Evolutionary conservation across 768 basidiomycete genomes (phyloP), one percentile per base, ranked within the genome.

Genomic region (Kwoniella bestiolae): DNA sequence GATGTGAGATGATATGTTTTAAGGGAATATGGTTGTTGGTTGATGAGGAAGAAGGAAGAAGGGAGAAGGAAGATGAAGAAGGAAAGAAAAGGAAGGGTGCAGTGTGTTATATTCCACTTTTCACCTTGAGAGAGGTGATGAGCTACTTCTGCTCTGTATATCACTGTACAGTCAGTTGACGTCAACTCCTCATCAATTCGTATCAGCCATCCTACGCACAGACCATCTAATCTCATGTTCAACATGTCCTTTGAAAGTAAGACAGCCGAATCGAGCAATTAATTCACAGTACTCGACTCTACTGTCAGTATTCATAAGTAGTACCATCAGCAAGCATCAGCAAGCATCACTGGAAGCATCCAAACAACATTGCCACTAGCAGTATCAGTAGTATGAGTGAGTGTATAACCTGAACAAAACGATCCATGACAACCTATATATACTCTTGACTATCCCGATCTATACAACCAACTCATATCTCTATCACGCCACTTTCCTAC

Each of bases 401-500:
- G 34, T 35, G 6, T 6, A 12, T 35, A 35, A 35, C 34, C 34
- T 5, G 12, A 35, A 35, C 5, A 35, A 35, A 8, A 41, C 38
- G 4, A 41, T 41, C 38, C 38, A 41, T 41, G 38, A 41, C 38
- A 41, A 41, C 38, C 38, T 18, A 41, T 41, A 41, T 41, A 41
- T 41, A 41, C 38, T 14, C 11, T 5, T 41, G 12, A 41, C 18
- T 18, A n/a, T 9, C 46, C 23, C 23, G 46, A 21, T 23, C 18
- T 47, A n/a, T 25, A 47, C n/a, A 21, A 47, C 46, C 23, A 9
- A 47, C 3, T 25, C 46, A 3, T 21, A 47, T 47, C 5, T 4
- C 7, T 23, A 34, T 35, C n/a, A 55, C 52, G 31, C 14, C 31
- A 55, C 51, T 34, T 71, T 38, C 26, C 49, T 65, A 49, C 92